Percentiles rank a stretch among this genome's conserved stretches.
Conservation (phyloP, 108 stramenopile genomes). For the Conticribra weissflogii region DNA sequence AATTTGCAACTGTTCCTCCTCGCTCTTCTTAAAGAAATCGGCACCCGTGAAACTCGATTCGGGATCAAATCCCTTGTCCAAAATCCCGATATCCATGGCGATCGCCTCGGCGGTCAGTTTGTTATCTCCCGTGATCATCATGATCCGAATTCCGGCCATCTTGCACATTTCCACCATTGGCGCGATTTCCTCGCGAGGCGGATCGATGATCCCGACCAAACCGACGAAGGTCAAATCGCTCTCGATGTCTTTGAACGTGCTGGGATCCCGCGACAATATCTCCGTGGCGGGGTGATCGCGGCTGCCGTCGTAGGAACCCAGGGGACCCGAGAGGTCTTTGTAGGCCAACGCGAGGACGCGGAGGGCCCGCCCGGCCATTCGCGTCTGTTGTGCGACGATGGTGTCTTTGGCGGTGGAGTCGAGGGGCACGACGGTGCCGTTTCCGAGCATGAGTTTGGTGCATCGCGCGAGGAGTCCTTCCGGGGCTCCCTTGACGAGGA, state of each 20-base stretch:
- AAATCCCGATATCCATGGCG: conserved; percentile 77
- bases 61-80: conserved; percentile 45
- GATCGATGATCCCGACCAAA: conserved; percentile 85
- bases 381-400: conserved; percentile 31
- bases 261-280: conserved; percentile 34
- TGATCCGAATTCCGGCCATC: conserved; percentile 84
- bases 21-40: conserved; percentile 50
- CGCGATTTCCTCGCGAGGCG: conserved; percentile 84
- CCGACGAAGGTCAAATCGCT: conserved; percentile 75
- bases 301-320: conserved; percentile 41
- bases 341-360: conserved; percentile 76
- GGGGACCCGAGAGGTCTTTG: conserved; percentile 45
- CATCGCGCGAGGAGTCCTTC: conserved; percentile 77
- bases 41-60: conserved; percentile 45
- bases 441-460: conserved; percentile 41
- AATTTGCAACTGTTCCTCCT: conserved; percentile 36
- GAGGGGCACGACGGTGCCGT: conserved; percentile 63
- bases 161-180: conserved; percentile 70
- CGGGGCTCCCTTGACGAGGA: conserved; percentile 90
- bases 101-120: conserved; percentile 87
- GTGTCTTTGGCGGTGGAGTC: conserved; percentile 37
- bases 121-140: conserved; percentile 91
- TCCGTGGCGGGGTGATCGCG: conserved; percentile 35
- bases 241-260: conserved; percentile 68
- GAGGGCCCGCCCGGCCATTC: conserved; percentile 71